Percentiles rank a stretch among this genome's conserved stretches.
phyloP scores from a whole-genome alignment of 106 monocot species.

The Dendrobium nobile region DNA sequence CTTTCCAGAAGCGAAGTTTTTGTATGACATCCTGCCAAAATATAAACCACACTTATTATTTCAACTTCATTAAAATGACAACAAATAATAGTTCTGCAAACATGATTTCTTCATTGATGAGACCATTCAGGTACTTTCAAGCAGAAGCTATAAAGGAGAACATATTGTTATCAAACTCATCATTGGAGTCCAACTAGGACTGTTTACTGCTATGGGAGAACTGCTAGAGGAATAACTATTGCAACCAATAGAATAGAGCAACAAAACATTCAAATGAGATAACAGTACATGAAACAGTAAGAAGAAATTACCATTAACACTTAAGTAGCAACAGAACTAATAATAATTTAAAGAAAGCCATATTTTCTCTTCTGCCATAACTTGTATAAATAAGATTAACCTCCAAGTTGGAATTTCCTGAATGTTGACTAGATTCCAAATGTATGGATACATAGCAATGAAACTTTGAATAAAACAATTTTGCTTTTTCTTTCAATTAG shows the following conservation, averaged over 20 bases:
- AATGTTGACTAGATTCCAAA: too few relatives aligned
- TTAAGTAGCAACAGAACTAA: too few relatives aligned
- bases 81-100: not conserved
- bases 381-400: too few relatives aligned
- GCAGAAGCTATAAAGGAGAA: not conserved
- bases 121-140: not conserved
- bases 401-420: too few relatives aligned
- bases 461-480: too few relatives aligned
- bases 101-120: not conserved
- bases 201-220: not conserved
- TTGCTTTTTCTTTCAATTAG: too few relatives aligned
- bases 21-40: conserved; percentile 10
- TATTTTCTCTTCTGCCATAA: too few relatives aligned
- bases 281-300: too few relatives aligned
- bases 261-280: not conserved
- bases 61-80: not conserved
- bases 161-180: not conserved
- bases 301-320: not conserved
- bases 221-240: not conserved
- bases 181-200: not conserved
- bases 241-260: not conserved
- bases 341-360: too few relatives aligned
- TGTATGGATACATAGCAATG: too few relatives aligned
- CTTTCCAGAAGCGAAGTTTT: conserved; percentile 32
- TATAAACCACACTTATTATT: not conserved